Percentiles rank a stretch among this genome's conserved stretches.
Conservation (phyloP, 495 filamentous ascomycete species). For the Arthonia radiata region DNA sequence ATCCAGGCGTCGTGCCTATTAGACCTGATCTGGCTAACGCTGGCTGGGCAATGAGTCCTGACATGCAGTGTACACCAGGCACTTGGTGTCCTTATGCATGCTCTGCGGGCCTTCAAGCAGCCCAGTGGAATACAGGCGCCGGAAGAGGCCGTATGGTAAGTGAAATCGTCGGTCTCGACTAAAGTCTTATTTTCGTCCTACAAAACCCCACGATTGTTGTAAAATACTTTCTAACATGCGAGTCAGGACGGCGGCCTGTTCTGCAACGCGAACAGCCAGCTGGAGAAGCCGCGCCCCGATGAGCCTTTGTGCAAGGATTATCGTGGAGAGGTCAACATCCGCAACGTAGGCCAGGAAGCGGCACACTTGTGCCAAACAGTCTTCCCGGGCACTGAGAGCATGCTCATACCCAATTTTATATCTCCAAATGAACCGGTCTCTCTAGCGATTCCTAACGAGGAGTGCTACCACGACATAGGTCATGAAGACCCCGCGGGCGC, state of each 20-base stretch:
- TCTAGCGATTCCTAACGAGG: constrained; percentile 43
- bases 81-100: constrained; percentile 63
- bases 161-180: constrained; percentile 41
- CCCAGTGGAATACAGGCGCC: constrained; percentile 60
- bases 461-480: constrained; percentile 49
- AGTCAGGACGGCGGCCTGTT: constrained; percentile 64
- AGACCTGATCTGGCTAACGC: constrained; percentile 39
- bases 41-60: constrained; percentile 64
- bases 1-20: constrained; percentile 43
- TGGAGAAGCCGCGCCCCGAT: constrained; percentile 46
- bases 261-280: constrained; percentile 39
- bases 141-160: constrained; percentile 39
- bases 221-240: constrained; percentile 10
- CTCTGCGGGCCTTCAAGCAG: constrained; percentile 46
- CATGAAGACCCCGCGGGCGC: too few species aligned
- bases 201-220: background rate
- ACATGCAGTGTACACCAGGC: constrained; percentile 42
- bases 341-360: constrained; percentile 33
- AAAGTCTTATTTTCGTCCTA: background rate
- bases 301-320: constrained; percentile 49
- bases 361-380: constrained; percentile 70
- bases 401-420: constrained; percentile 60
- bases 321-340: constrained; percentile 33
- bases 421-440: constrained; percentile 18
- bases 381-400: constrained; percentile 65